These are phyloP conservation scores for Sanghuangporus weigelae DNA, from an alignment of 1,284 basidiomycete species.

Conservation along the genomic window DNA sequence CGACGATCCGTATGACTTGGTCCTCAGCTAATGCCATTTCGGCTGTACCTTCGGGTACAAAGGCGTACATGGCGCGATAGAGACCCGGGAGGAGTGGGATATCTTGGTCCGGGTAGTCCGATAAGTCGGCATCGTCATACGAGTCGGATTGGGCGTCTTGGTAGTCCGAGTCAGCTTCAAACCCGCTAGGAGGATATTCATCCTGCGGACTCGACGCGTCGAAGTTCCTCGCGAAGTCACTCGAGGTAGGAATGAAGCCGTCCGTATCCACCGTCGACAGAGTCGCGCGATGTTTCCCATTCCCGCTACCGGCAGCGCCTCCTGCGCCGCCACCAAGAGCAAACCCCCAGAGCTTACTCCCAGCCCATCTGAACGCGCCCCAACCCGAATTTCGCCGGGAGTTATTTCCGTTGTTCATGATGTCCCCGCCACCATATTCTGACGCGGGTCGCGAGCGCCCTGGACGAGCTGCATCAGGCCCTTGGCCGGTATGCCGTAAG, in stretches of 20 bases:
- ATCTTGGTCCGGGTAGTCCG: slow-evolving; percentile 20
- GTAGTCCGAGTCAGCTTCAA: slow-evolving; percentile 9
- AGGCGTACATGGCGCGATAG: slow-evolving; percentile 67
- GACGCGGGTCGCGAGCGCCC: slow-evolving; percentile 30
- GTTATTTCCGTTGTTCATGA: slow-evolving; percentile 20
- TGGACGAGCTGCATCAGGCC: slow-evolving; percentile 45
- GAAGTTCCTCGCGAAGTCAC: slow-evolving; percentile 47
- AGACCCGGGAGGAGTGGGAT: slow-evolving; percentile 55
- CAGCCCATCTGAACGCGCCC: slow-evolving; percentile 39
- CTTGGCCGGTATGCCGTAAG: slow-evolving; percentile 48
- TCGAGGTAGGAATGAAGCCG: slow-evolving; percentile 33
- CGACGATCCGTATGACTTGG: slow-evolving; percentile 61
- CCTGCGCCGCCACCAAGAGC: slow-evolving; percentile 11
- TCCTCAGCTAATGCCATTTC: slow-evolving; percentile 74
- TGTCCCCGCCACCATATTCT: slow-evolving; percentile 22
- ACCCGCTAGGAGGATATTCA: slow-evolving; percentile 25
- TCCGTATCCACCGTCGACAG: neutral
- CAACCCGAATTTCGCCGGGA: slow-evolving; percentile 31
- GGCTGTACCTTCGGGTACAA: slow-evolving; percentile 66
- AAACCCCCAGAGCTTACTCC: slow-evolving; percentile 20
- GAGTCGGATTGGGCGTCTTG: slow-evolving; percentile 28
- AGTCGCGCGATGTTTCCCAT: slow-evolving; percentile 12
- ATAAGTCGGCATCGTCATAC: slow-evolving; percentile 26
- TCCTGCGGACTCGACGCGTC: slow-evolving; percentile 31
- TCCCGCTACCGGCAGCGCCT: neutral